phyloP scores from a whole-genome alignment of 176 grass and related monocot genomes.

The Zizania latifolia region DNA sequence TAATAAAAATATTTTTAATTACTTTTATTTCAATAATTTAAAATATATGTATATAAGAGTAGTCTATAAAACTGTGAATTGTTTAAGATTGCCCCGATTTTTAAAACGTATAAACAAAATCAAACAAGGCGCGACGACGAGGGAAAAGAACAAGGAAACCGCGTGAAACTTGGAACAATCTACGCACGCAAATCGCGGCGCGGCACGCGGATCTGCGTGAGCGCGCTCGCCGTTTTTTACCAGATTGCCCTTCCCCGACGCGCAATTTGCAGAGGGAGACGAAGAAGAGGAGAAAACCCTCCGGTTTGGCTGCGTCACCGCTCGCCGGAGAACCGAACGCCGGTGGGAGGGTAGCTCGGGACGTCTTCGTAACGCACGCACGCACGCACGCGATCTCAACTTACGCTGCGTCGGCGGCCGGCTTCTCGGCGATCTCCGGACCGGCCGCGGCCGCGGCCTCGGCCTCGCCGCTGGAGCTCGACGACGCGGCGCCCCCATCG shows the following conservation, averaged over 20 bases:
- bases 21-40: too few species aligned
- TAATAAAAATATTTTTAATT: too few species aligned
- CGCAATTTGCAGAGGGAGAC: background rate
- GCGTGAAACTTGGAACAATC: slow-evolving; percentile 54
- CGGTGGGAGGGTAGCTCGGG: background rate
- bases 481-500: slow-evolving; percentile 41
- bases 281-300: background rate
- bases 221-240: slow-evolving; percentile 10
- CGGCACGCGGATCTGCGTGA: slow-evolving; percentile 32
- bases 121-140: background rate
- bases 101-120: background rate
- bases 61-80: too few species aligned
- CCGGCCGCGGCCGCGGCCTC: background rate
- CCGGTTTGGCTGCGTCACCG: too few species aligned
- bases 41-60: too few species aligned
- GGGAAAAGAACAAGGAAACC: slow-evolving; percentile 31
- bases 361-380: too few species aligned
- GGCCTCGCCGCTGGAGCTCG: slow-evolving; percentile 59
- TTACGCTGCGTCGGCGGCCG: slow-evolving; percentile 61
- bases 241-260: slow-evolving; percentile 40
- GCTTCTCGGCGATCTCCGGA: slow-evolving; percentile 33
- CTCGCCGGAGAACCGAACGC: slow-evolving; percentile 2
- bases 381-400: slow-evolving; percentile 9
- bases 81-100: too few species aligned
- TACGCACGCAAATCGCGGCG: slow-evolving; percentile 46